Conservation (phyloP, 805 yeast species). For the Saccharomycopsis fermentans region DNA sequence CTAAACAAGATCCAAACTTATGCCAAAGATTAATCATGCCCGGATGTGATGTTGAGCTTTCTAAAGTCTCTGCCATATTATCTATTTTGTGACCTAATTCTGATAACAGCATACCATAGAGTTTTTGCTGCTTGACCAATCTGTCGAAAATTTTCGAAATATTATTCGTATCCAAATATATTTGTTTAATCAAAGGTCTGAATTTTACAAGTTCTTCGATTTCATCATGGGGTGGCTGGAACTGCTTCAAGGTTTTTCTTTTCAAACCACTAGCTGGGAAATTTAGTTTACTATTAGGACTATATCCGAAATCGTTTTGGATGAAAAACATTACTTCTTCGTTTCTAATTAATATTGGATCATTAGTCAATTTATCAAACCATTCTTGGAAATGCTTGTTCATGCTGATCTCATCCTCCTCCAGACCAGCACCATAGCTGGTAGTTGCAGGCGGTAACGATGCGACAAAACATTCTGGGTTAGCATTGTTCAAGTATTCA, state of each 20-base stretch:
- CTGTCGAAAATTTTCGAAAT: constrained; percentile 47
- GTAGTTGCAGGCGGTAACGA: constrained; percentile 70
- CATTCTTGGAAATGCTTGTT: constrained; percentile 63
- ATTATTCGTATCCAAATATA: constrained; percentile 50
- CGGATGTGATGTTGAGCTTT: constrained; percentile 28
- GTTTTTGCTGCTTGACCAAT: constrained; percentile 34
- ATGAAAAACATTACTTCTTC: constrained; percentile 82
- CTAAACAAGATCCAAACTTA: constrained; percentile 58
- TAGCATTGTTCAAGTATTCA: constrained; percentile 66
- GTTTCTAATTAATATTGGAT: constrained; percentile 75
- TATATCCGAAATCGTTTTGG: constrained; percentile 59
- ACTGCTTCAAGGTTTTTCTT: constrained; percentile 84
- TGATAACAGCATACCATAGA: constrained; percentile 47
- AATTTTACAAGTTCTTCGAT: constrained; percentile 70
- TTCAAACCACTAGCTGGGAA: constrained; percentile 77
- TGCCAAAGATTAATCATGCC: constrained; percentile 76
- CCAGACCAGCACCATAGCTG: constrained; percentile 73
- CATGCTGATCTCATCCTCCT: constrained; percentile 61
- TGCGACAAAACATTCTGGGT: constrained; percentile 90
- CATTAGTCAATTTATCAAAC: constrained; percentile 64
- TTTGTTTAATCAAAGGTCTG: constrained; percentile 74
- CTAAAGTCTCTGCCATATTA: constrained; percentile 38
- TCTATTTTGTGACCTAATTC: constrained; percentile 35
- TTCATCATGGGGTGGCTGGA: constrained; percentile 87
- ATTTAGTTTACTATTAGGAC: constrained; percentile 41